phyloP scores from a whole-genome alignment of 805 yeast genomes.

The Schizosaccharomyces cryophilus region DNA sequence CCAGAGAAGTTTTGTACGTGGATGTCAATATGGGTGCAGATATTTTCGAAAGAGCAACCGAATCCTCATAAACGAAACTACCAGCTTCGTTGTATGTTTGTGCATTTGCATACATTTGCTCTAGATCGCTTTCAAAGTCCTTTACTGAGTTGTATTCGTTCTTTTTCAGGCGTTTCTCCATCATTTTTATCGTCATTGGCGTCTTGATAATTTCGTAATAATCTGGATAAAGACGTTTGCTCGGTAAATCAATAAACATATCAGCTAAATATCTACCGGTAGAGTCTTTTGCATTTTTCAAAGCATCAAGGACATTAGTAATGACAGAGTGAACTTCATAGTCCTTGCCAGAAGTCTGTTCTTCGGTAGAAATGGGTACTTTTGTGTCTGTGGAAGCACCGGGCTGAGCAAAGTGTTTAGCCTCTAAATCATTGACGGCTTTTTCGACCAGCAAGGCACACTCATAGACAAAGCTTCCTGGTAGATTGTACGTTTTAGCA shows the following conservation, averaged over 20 bases:
- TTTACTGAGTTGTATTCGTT: slow-evolving; percentile 11
- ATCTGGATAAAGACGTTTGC: slow-evolving; percentile 48
- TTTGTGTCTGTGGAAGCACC: neutral
- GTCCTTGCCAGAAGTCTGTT: neutral
- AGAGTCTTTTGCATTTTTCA: slow-evolving; percentile 22
- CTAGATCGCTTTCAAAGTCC: slow-evolving; percentile 33
- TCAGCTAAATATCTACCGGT: slow-evolving; percentile 13
- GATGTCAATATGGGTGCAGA: neutral
- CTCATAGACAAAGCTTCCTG: slow-evolving; percentile 30
- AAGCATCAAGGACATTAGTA: slow-evolving; percentile 15
- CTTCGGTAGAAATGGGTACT: neutral
- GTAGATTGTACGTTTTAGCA: slow-evolving; percentile 38
- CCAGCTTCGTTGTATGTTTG: slow-evolving; percentile 50
- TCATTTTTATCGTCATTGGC: slow-evolving; percentile 49
- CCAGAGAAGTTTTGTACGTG: neutral
- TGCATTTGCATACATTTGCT: slow-evolving; percentile 55
- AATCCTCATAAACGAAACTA: slow-evolving; percentile 48
- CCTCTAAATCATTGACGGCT: slow-evolving; percentile 20
- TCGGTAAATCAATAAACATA: slow-evolving; percentile 44
- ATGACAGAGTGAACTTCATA: neutral
- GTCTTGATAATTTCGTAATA: slow-evolving; percentile 46
- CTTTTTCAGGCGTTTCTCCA: slow-evolving; percentile 12
- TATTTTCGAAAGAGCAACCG: slow-evolving; percentile 25
- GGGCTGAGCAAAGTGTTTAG: neutral
- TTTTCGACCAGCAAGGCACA: slow-evolving; percentile 42